phyloP scores from a whole-genome alignment of 179 eudicot genomes.

The Camellia oleifera region DNA sequence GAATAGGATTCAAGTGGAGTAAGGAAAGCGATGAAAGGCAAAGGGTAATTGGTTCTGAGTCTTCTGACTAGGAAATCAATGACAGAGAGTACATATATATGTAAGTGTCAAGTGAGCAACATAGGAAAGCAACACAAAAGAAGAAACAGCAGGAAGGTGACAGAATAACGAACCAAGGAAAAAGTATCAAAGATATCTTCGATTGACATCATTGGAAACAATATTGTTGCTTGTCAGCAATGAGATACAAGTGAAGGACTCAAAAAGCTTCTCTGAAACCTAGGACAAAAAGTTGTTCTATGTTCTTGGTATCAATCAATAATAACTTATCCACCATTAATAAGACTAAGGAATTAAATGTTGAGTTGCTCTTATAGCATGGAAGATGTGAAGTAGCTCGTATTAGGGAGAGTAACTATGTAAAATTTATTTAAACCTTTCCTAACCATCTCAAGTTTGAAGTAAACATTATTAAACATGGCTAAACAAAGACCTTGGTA shows the following conservation, averaged over 20 bases:
- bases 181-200: not conserved
- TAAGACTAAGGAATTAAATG: not conserved
- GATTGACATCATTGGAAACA: not conserved
- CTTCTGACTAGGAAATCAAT: not conserved
- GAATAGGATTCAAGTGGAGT: not conserved
- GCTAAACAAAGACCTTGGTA: not conserved
- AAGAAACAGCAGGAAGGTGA: not conserved
- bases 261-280: constrained; percentile 7
- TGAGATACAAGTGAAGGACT: not conserved
- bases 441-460: not conserved
- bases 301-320: constrained; percentile 7
- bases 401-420: not conserved
- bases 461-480: too few relatives aligned
- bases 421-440: not conserved
- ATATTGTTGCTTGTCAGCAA: not conserved
- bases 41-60: not conserved
- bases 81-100: too few relatives aligned
- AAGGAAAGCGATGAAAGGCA: not conserved
- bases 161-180: constrained; percentile 9
- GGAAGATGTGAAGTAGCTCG: not conserved
- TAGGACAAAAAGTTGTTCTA: constrained; percentile 7
- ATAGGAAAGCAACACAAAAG: not conserved
- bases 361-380: not conserved
- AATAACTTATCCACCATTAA: not conserved
- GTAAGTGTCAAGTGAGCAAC: not conserved